Evolutionary conservation across 768 basidiomycete genomes (phyloP).

Genomic region (Suillus subaureus): DNA sequence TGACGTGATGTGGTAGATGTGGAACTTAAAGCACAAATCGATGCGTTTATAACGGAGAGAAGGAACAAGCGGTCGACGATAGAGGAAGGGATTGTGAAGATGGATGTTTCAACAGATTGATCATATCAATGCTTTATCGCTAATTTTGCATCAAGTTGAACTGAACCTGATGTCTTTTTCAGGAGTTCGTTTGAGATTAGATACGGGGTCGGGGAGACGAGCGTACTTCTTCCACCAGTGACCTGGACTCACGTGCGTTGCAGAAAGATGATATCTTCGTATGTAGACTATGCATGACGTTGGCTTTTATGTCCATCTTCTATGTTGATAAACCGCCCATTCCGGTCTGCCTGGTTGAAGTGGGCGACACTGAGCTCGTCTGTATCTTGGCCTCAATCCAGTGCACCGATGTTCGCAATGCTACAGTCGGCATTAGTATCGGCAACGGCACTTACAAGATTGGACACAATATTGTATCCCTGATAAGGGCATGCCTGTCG

Average conservation of each 20-base stretch:
- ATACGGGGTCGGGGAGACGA: neutral
- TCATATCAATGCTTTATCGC: conserved; percentile 13
- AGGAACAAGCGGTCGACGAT: conserved; percentile 37
- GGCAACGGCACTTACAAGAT: neutral
- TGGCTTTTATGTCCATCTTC: neutral
- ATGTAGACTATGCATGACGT: neutral
- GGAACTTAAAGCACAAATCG: conserved; percentile 76
- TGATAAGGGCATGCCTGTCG: neutral
- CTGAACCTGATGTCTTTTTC: neutral
- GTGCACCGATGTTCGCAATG: neutral
- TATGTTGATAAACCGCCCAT: neutral
- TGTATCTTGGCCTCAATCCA: neutral
- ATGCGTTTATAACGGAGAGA: conserved; percentile 66
- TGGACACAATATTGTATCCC: neutral
- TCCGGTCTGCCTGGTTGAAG: neutral
- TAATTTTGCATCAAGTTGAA: conserved; percentile 3
- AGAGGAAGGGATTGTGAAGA: conserved; percentile 33
- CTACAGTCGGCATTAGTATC: neutral
- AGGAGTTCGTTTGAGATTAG: neutral
- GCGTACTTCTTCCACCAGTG: neutral
- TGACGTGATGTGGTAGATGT: conserved; percentile 43
- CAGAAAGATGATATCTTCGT: neutral
- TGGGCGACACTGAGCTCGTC: neutral
- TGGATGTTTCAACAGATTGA: conserved; percentile 32
- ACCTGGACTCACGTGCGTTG: neutral